Conservation (phyloP, 2,329 filamentous ascomycete species). For the Macrophomina phaseolina region DNA sequence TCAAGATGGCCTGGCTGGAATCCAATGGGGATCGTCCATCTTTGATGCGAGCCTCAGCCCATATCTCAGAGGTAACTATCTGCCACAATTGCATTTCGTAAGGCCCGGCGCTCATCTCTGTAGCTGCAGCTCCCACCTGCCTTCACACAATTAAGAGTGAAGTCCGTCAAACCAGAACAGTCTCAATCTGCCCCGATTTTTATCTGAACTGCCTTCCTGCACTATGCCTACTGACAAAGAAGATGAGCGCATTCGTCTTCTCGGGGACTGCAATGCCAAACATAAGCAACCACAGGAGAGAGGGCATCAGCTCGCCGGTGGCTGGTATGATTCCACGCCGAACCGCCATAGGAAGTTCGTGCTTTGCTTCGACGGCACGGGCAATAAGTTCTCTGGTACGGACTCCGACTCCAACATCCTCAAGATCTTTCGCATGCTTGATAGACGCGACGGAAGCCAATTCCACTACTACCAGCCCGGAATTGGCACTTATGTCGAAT, state of each 20-base stretch:
- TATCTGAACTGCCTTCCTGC: not conserved
- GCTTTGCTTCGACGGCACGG: constrained; percentile 36
- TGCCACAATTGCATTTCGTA: too few relatives aligned
- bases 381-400: constrained; percentile 32
- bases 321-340: not conserved
- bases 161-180: not conserved
- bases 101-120: too few relatives aligned
- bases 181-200: too few relatives aligned
- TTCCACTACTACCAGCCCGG: constrained; percentile 48
- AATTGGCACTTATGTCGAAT: constrained; percentile 75
- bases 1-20: not conserved
- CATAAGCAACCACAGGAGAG: not conserved
- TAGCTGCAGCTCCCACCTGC: too few relatives aligned
- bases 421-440: constrained; percentile 33
- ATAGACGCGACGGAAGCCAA: constrained; percentile 30
- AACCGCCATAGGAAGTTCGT: constrained; percentile 64
- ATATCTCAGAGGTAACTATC: too few relatives aligned
- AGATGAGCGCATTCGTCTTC: not conserved
- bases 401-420: constrained; percentile 34
- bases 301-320: not conserved
- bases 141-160: not conserved
- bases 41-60: too few relatives aligned
- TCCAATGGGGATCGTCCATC: not conserved
- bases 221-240: constrained; percentile 3
- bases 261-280: not conserved